Percentiles rank a stretch among this genome's conserved stretches.
Conservation (phyloP, 1,139 yeast genomes). For the Debaryomyces udenii region DNA sequence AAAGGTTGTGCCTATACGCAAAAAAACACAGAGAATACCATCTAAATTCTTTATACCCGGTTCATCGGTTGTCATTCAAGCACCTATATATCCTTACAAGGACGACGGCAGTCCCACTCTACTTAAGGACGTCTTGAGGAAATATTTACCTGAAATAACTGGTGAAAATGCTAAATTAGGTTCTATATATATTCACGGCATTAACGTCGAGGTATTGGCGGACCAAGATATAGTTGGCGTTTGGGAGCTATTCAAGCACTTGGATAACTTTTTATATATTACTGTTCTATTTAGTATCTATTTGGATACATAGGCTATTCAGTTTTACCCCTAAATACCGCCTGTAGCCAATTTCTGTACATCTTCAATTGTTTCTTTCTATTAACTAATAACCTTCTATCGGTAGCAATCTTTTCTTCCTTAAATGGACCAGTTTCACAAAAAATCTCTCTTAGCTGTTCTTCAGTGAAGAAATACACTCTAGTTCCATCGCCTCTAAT, state of each 20-base stretch:
- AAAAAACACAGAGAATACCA: conserved; percentile 53
- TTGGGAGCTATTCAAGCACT: conserved; percentile 56
- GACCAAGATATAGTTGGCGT: conserved; percentile 52
- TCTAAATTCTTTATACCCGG: conserved; percentile 59
- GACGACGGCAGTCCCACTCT: conserved; percentile 32
- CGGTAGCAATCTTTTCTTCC: conserved; percentile 82
- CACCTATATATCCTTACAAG: conserved; percentile 40
- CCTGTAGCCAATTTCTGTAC: conserved; percentile 98
- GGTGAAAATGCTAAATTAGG: conserved; percentile 33
- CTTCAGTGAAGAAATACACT: conserved; percentile 95
- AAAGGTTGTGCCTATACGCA: conserved; percentile 36
- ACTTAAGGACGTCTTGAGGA: conserved; percentile 39
- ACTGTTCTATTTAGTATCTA: conserved; percentile 30
- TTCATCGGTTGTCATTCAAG: conserved; percentile 47
- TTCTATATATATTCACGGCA: conserved; percentile 65
- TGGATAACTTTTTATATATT: conserved; percentile 81
- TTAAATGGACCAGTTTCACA: conserved; percentile 58
- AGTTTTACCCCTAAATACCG: conserved; percentile 58
- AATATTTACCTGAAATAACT: conserved; percentile 43
- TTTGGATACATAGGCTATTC: conserved; percentile 1
- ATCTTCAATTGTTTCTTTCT: conserved; percentile 89
- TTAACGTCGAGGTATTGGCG: conserved; percentile 45
- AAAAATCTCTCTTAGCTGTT: conserved; percentile 79
- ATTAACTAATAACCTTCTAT: conserved; percentile 86
- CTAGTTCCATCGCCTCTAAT: conserved; percentile 98